Conservation (phyloP, 2,329 filamentous ascomycete species). For the Claviceps pazoutovae region DNA sequence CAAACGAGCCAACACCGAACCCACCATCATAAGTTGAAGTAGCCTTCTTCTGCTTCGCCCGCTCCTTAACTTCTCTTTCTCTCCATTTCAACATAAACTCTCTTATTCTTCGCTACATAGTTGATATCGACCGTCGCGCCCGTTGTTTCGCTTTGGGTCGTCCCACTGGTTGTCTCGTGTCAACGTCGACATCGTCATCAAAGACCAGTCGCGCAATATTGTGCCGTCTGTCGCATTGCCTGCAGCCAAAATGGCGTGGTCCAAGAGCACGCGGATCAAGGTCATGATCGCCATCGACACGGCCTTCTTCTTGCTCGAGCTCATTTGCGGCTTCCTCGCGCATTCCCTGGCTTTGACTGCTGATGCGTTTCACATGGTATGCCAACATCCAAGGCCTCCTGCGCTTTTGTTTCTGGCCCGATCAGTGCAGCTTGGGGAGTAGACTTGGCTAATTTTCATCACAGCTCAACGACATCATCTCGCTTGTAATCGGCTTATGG, state of each 20-base stretch:
- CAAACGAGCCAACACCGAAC: no score
- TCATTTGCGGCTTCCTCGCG: constrained; percentile 73
- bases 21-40: no score
- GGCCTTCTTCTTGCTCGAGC: constrained; percentile 79
- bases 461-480: constrained; percentile 92
- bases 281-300: constrained; percentile 86
- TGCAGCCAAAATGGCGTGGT: constrained; percentile 56
- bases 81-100: no score
- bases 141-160: not conserved
- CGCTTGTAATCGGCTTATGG: constrained; percentile 83
- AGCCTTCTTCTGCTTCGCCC: no score
- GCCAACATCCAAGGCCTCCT: not conserved
- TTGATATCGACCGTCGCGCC: not conserved
- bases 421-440: not conserved
- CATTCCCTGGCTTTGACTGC: constrained; percentile 88
- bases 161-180: not conserved
- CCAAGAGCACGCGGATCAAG: constrained; percentile 82
- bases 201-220: not conserved
- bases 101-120: not conserved
- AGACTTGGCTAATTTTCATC: constrained; percentile 1
- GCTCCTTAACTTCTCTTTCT: no score
- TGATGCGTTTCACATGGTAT: constrained; percentile 95
- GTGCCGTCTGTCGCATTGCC: not conserved
- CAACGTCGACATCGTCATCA: not conserved
- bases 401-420: not conserved